Conservation (phyloP, 495 filamentous ascomycete genomes). For the Collariella sp. region DNA sequence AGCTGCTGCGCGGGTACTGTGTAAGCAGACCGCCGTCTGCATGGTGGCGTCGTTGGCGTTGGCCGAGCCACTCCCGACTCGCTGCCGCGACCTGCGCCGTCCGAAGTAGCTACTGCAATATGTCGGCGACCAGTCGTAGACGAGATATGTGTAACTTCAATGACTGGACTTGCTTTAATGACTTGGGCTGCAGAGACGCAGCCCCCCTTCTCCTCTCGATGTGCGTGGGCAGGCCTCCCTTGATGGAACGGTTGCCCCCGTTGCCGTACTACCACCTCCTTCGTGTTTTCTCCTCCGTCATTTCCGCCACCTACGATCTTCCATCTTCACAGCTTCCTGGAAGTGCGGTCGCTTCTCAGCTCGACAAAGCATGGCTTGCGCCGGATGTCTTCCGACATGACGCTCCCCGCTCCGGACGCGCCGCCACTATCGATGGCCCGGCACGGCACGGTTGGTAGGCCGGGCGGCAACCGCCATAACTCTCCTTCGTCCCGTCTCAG, state of each 20-base stretch:
- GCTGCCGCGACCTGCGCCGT: not conserved
- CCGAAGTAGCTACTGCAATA: not conserved
- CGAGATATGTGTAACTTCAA: not conserved
- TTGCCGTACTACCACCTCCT: not conserved
- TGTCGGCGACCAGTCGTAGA: not conserved
- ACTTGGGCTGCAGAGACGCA: not conserved
- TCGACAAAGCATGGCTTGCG: not conserved
- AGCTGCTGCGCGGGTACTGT: not conserved
- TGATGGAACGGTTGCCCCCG: not conserved
- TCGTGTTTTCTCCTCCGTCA: not conserved
- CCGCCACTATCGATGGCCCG: not conserved
- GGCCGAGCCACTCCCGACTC: not conserved
- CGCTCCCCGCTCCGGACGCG: slow-evolving; percentile 1
- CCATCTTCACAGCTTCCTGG: not conserved
- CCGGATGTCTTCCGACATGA: not conserved
- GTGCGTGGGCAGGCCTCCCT: not conserved
- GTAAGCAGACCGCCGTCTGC: not conserved
- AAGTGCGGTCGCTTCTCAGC: not conserved
- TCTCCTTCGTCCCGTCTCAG: not conserved
- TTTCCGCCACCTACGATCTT: not conserved
- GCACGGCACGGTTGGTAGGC: not conserved
- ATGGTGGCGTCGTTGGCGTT: not conserved
- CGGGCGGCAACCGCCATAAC: not conserved
- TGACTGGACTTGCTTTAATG: not conserved
- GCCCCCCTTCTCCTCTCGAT: not conserved